Evolutionary conservation across 1,139 yeast species (phyloP), one percentile per base, ranked within the genome.

Genomic region (Groenewaldozyma auringiensis): DNA sequence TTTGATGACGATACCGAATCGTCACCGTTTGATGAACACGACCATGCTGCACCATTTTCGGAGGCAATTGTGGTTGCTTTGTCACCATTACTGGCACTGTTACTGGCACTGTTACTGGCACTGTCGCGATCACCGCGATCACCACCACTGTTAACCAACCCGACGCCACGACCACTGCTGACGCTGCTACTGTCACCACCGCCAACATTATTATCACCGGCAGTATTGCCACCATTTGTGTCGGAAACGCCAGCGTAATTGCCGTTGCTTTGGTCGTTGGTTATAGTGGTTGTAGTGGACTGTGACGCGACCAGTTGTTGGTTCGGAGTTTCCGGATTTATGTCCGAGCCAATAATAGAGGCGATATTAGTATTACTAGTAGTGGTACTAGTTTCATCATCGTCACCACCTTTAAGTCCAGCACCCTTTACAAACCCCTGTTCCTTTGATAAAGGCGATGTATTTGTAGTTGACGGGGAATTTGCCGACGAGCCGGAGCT

Each of bases 391-490:
- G 31, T 8, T 8, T 13, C 13, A 25, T 25, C 13, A 8, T 13
- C 31, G 31, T 8, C 13, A 13, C 31, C 11, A 25, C 31, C 13
- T 13, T 8, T 13, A 25, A 13, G 13, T 8, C 13, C 13, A 8
- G 13, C 31, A 13, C 31, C 13, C 31, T 25, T 13, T 8, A 8
- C 31, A 25, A 8, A 8, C 11, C 31, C 31, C 31, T 25, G 21
- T 31, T 39, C 27, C 20, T 42, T 37, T 3, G 44, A 42, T 3
- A 34, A 35, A 22, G 44, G 49, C 16, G 46, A 43, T 3, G 49
- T 46, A 41, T 46, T 40, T 4, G 49, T 42, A 14, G 49, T 46
- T 14, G 49, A 46, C 16, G 46, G 44, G n/a, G 46, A 40, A n/a
- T 43, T 25, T 16, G 43, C 38, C 14, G 41, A 20, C 40, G 39